Base-by-base conservation (phyloP, 768 basidiomycete species). In the Mycena amicta region DNA sequence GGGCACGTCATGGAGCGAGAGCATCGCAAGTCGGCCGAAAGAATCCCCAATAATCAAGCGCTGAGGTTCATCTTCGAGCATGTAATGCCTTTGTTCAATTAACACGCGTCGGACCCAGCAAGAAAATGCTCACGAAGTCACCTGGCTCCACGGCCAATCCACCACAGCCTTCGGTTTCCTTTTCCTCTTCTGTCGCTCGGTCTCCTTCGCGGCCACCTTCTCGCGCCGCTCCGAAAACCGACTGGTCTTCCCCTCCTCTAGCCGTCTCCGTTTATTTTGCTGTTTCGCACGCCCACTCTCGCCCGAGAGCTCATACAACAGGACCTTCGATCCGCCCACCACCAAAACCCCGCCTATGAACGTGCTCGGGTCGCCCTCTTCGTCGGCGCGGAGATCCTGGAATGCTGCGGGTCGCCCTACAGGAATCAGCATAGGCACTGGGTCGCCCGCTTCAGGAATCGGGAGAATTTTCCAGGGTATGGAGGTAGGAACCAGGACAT, bases 111-210 rank as follows among this genome's bases (percentile, higher is more conserved):
- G 55, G 27, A 47, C n/a, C 31, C 15, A 52, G 31, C 22, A 12
- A 23, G 28, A 45, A 8, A 15, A 45, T 3, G 74, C 86, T 64
- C 68, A 93, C 91, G 87, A 84, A 60, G 83, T 78, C 39, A 93
- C 77, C 59, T 86, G 83, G 57, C 80, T 82, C 85, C 89, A 92
- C 6, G 89, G 89, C 92, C 91, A 92, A 15, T 84, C 81, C 16
- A 91, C 78, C 31, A 69, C 67, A 0, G 82, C 83, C 33, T 74
- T 79, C 0, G 86, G 72, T 58, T 84, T 90, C 57, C 82, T 75
- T 62, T 76, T 81, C 70, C 74, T 80, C 22, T 68, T 74, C 57
- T 85, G 85, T 50, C 80, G 72, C 58, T 83, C 85, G 33, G 74
- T 74, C 62, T 88, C 85, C 63, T 87, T 88, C 53, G 79, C 75